Conservation (phyloP, 306 rosid species). For the Datisca glomerata region DNA sequence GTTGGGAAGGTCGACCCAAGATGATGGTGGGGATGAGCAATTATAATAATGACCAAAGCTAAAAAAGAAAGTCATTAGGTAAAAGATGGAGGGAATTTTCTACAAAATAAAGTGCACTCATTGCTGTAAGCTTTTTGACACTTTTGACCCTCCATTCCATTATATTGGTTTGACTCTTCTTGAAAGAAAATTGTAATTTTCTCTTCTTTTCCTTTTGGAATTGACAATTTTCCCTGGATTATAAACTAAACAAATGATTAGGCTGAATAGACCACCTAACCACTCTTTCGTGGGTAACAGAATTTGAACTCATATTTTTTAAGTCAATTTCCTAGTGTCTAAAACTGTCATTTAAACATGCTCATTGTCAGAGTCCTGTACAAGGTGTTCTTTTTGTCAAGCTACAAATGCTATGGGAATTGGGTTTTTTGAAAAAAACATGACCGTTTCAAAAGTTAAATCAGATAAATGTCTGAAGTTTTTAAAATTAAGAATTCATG, state of each 20-base stretch:
- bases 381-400: no score
- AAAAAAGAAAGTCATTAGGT: conserved; percentile 32
- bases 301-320: no score
- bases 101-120: conserved; percentile 68
- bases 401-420: no score
- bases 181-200: no score
- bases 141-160: not conserved
- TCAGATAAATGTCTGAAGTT: no score
- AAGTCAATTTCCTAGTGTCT: no score
- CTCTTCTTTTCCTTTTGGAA: not conserved
- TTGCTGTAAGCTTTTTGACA: conserved; percentile 26
- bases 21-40: conserved; percentile 38
- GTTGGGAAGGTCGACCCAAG: not conserved
- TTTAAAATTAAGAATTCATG: no score
- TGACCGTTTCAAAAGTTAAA: no score
- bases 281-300: no score
- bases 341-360: no score
- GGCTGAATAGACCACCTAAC: not conserved
- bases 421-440: no score
- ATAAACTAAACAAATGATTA: not conserved
- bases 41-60: conserved; percentile 41
- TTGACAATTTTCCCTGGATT: not conserved
- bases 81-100: conserved; percentile 61
- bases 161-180: not conserved
- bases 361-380: no score